Percentiles rank a stretch among this genome's conserved stretches.
Evolutionary conservation across 306 rosid genomes (phyloP).

Genomic region (cucumber (Cucumis sativus)): DNA sequence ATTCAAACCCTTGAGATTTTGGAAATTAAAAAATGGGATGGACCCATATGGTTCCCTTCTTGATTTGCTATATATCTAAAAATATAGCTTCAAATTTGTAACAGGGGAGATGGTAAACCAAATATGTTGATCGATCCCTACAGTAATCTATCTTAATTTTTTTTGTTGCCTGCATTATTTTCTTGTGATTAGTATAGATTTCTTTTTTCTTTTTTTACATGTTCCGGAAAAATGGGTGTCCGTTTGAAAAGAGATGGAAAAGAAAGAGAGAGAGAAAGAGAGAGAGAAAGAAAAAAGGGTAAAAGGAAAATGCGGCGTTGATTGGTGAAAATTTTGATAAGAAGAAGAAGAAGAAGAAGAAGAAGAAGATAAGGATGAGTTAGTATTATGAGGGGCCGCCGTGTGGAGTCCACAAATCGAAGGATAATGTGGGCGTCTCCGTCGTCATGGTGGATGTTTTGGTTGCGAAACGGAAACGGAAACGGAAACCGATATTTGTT

Average conservation of each 20-base stretch:
- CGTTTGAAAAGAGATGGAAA: neutral
- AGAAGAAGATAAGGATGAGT: conserved; percentile 42
- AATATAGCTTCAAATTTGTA: neutral
- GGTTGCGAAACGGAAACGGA: conserved; percentile 2
- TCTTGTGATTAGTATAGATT: neutral
- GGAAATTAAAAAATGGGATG: neutral
- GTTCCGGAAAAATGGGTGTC: neutral
- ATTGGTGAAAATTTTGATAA: neutral
- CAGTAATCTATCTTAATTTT: neutral
- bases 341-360: neutral
- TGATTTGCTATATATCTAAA: neutral
- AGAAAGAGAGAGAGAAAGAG: neutral
- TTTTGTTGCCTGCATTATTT: neutral
- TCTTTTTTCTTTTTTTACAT: neutral
- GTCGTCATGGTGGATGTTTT: neutral
- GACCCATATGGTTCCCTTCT: conserved; percentile 9
- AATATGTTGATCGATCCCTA: neutral
- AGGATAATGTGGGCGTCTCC: neutral
- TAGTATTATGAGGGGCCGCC: conserved; percentile 13
- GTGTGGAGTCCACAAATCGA: conserved; percentile 28
- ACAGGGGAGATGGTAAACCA: neutral
- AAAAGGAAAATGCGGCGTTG: neutral
- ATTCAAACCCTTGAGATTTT: neutral
- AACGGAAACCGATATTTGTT: neutral
- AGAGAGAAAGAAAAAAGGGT: too few relatives aligned